These are phyloP conservation scores for Boeremia exigua DNA, from an alignment of 2,329 filamentous ascomycete genomes.

Conservation along the genomic window DNA sequence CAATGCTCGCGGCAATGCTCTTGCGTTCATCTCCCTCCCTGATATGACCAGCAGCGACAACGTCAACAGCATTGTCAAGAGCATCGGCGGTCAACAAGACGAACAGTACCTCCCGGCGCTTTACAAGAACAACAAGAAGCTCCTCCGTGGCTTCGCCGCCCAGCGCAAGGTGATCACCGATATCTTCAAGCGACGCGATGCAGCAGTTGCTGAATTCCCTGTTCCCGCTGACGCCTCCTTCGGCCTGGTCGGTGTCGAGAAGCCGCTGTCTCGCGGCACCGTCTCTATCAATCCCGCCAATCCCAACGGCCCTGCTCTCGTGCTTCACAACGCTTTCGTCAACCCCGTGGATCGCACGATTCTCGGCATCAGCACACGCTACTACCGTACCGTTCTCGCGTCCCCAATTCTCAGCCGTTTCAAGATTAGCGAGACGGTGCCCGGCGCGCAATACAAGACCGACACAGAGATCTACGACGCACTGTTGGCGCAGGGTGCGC, in stretches of 20 bases:
- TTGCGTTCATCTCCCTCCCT: slow-evolving; percentile 33
- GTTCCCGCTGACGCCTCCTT: slow-evolving; percentile 46
- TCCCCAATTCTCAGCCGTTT: slow-evolving; percentile 26
- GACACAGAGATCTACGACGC: slow-evolving; percentile 31
- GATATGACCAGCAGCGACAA: slow-evolving; percentile 25
- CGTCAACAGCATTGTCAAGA: slow-evolving; percentile 1
- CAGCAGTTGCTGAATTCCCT: slow-evolving; percentile 34
- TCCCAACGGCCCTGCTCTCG: slow-evolving; percentile 34
- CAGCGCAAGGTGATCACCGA: slow-evolving; percentile 30
- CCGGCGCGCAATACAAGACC: slow-evolving; percentile 28
- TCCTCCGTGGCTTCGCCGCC: slow-evolving; percentile 27
- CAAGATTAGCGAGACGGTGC: slow-evolving; percentile 27
- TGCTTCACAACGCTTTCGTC: slow-evolving; percentile 34
- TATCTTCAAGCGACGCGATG: slow-evolving; percentile 29
- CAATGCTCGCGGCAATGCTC: slow-evolving; percentile 30
- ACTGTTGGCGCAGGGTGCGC: slow-evolving; percentile 21
- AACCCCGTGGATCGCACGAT: slow-evolving; percentile 36
- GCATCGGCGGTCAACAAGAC: slow-evolving; percentile 29
- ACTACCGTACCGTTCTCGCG: slow-evolving; percentile 1
- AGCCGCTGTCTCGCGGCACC: slow-evolving; percentile 41
- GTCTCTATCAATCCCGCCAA: slow-evolving; percentile 41
- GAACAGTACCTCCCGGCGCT: slow-evolving; percentile 28
- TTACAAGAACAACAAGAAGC: slow-evolving; percentile 28
- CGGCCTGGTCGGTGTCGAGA: slow-evolving; percentile 39
- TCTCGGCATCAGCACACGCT: slow-evolving; percentile 22